These are phyloP conservation scores for Juncus inflexus DNA, from an alignment of 176 grass and related monocot genomes.

Conservation along the genomic window DNA sequence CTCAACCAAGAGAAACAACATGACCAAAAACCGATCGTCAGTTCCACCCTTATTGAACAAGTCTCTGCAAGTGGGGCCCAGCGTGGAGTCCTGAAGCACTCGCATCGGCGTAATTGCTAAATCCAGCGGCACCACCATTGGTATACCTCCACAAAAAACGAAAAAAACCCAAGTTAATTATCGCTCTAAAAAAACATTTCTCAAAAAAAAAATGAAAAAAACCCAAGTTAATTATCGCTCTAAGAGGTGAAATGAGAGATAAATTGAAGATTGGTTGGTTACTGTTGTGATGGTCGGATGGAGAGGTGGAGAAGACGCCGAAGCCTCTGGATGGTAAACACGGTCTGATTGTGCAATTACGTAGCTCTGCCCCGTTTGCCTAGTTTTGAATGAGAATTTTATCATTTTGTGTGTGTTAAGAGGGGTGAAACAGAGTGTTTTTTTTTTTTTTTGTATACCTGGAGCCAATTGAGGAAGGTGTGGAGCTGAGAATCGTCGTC, in stretches of 20 bases:
- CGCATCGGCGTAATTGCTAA: conserved; percentile 82
- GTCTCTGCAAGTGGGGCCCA: conserved; percentile 57
- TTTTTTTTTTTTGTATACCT: conserved; percentile 30
- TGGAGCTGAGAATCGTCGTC: conserved; percentile 30
- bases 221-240: no score
- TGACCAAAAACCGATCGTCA: conserved; percentile 81
- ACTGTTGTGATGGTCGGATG: conserved; percentile 33
- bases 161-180: background rate
- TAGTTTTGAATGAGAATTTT: conserved; percentile 25
- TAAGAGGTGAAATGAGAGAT: background rate
- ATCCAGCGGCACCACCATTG: conserved; percentile 89
- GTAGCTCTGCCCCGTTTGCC: conserved; percentile 67
- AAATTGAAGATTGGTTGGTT: background rate
- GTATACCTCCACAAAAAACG: conserved; percentile 37
- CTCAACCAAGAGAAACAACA: conserved; percentile 87
- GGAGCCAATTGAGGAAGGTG: conserved; percentile 82
- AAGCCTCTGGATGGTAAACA: conserved; percentile 41
- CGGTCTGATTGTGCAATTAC: conserved; percentile 52
- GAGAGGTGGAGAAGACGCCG: conserved; percentile 53
- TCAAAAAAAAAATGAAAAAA: background rate
- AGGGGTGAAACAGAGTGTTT: conserved; percentile 1
- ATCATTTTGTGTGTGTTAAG: background rate
- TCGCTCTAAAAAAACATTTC: no score
- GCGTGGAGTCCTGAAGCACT: conserved; percentile 73
- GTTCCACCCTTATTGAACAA: conserved; percentile 60